These are phyloP conservation scores for Penicillium chermesinum DNA, from an alignment of 495 filamentous ascomycete species.

Conservation along the genomic window DNA sequence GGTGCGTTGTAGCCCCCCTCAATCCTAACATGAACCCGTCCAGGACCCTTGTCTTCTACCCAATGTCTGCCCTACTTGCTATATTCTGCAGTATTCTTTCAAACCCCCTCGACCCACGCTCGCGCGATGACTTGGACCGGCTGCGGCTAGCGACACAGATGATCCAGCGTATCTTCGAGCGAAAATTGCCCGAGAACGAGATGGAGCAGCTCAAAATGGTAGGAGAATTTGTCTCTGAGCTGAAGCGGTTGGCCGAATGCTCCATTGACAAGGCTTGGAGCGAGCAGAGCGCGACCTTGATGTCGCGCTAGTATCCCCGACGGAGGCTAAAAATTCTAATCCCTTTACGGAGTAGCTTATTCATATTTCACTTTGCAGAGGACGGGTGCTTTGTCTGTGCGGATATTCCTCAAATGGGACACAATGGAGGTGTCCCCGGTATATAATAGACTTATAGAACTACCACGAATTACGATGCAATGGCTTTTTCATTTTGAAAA, in stretches of 20 bases:
- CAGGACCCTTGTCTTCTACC: slow-evolving; percentile 48
- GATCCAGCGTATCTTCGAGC: slow-evolving; percentile 38
- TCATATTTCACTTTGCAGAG: neutral
- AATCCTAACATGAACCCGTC: neutral
- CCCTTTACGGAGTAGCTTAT: no score
- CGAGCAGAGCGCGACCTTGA: slow-evolving; percentile 21
- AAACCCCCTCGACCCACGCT: slow-evolving; percentile 41
- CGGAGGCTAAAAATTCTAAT: no score
- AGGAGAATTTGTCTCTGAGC: slow-evolving; percentile 44
- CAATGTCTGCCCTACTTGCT: slow-evolving; percentile 45
- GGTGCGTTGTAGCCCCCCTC: neutral
- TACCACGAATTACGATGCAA: neutral
- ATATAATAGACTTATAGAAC: neutral
- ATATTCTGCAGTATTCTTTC: slow-evolving; percentile 50
- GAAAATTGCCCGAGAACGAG: slow-evolving; percentile 36
- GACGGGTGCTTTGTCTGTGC: no score
- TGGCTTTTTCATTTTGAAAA: neutral
- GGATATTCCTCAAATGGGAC: no score
- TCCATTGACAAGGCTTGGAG: slow-evolving; percentile 41
- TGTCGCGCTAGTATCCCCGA: slow-evolving; percentile 1
- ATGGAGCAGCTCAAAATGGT: slow-evolving; percentile 41
- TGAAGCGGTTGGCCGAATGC: slow-evolving; percentile 39
- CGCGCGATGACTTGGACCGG: slow-evolving; percentile 38
- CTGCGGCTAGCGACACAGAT: slow-evolving; percentile 38
- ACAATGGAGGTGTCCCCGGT: no score